Conservation (phyloP, 2,329 filamentous ascomycete genomes). For the Fusarium continuum region DNA sequence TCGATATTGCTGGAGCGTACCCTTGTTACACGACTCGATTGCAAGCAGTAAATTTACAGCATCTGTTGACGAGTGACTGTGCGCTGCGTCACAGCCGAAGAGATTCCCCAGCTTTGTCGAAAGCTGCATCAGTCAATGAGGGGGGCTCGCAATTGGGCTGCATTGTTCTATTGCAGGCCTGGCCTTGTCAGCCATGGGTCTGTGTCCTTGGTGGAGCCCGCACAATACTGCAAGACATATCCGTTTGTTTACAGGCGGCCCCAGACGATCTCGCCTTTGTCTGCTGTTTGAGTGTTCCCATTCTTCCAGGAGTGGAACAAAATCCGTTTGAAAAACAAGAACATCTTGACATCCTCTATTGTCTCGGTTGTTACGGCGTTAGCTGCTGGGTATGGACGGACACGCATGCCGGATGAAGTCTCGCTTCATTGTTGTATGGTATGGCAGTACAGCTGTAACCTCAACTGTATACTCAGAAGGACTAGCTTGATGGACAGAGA, state of each 20-base stretch:
- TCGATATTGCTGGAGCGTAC: conserved; percentile 3
- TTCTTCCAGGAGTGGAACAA: conserved; percentile 16
- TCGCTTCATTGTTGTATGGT: conserved; percentile 21
- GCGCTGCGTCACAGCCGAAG: conserved; percentile 32
- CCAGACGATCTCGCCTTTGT: conserved; percentile 7
- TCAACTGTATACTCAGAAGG: conserved; percentile 1
- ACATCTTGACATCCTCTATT: not conserved
- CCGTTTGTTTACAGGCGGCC: conserved; percentile 21
- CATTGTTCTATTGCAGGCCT: conserved; percentile 28
- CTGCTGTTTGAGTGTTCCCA: conserved; percentile 1
- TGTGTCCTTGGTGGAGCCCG: conserved; percentile 15
- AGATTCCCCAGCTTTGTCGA: conserved; percentile 6
- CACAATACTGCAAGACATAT: conserved; percentile 6
- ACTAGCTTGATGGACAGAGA: not conserved
- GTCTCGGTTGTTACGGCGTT: conserved; percentile 7
- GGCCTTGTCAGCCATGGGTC: conserved; percentile 30
- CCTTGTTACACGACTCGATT: conserved; percentile 28
- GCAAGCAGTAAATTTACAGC: conserved; percentile 16
- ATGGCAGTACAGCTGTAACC: conserved; percentile 9
- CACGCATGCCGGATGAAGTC: conserved; percentile 16
- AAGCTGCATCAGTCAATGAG: not conserved
- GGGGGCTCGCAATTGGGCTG: not conserved
- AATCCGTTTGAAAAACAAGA: conserved; percentile 27
- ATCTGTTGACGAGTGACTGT: conserved; percentile 34
- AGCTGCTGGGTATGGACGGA: not conserved